These are phyloP conservation scores for Ganoderma multipileum DNA, from an alignment of 1,284 basidiomycete genomes.

Conservation along the genomic window DNA sequence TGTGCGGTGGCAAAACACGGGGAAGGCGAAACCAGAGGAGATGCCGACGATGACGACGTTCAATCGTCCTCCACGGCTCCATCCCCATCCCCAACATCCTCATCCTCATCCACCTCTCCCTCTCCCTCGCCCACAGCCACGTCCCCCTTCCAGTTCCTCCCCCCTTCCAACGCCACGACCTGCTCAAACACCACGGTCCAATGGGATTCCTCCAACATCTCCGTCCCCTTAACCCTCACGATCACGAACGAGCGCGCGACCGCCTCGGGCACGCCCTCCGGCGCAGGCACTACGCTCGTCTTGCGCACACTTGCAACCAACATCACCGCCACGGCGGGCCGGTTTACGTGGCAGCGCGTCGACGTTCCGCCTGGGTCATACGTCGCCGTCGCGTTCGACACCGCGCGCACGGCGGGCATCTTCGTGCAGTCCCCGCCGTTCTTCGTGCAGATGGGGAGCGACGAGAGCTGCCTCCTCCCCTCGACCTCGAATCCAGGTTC, in stretches of 20 bases:
- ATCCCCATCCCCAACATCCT: constrained; percentile 13
- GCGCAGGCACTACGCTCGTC: constrained; percentile 16
- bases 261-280: background rate
- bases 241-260: constrained; percentile 33
- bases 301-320: constrained; percentile 33
- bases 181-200: constrained; percentile 30
- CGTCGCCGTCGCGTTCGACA: constrained; percentile 34
- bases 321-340: constrained; percentile 26
- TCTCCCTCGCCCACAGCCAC: background rate
- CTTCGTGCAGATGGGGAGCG: constrained; percentile 29
- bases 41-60: background rate
- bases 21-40: background rate
- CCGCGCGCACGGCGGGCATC: constrained; percentile 20
- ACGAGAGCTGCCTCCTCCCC: constrained; percentile 19
- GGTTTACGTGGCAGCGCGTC: constrained; percentile 31
- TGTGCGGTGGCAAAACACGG: background rate
- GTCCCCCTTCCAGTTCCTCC: constrained; percentile 29
- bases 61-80: background rate
- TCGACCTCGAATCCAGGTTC: background rate
- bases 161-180: constrained; percentile 32
- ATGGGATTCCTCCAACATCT: constrained; percentile 27
- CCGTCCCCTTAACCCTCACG: constrained; percentile 32
- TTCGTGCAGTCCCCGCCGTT: constrained; percentile 34
- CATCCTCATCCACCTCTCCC: constrained; percentile 10
- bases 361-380: constrained; percentile 37